phyloP scores from a whole-genome alignment of 805 yeast species.

The Saccharomyces kudriavzevii region DNA sequence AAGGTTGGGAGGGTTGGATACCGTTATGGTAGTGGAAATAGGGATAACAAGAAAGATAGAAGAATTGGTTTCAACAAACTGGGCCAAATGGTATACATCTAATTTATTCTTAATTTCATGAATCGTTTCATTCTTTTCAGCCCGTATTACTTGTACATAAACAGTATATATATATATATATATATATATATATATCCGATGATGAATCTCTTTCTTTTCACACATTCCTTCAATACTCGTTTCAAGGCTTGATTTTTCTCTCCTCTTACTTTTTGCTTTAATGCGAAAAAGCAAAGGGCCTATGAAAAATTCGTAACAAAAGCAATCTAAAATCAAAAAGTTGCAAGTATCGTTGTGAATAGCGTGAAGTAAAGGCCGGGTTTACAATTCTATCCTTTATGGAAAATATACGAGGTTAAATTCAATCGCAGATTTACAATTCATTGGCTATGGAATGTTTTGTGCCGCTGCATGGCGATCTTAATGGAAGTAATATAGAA shows the following conservation, averaged over 20 bases:
- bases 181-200: neutral
- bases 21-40: slow-evolving; percentile 84
- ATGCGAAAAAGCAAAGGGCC: neutral
- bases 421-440: neutral
- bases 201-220: neutral
- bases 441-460: slow-evolving; percentile 15
- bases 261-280: neutral
- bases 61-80: slow-evolving; percentile 58
- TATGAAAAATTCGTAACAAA: neutral
- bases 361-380: neutral
- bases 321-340: neutral
- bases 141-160: neutral
- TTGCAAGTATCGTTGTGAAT: neutral
- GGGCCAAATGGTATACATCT: slow-evolving; percentile 44
- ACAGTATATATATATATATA: neutral
- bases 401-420: neutral
- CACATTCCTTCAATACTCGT: neutral
- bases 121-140: neutral
- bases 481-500: slow-evolving; percentile 3
- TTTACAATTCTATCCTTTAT: neutral
- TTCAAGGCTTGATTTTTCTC: neutral
- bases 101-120: neutral
- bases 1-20: slow-evolving; percentile 79
- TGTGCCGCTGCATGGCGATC: slow-evolving; percentile 13
- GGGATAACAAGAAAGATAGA: slow-evolving; percentile 84